phyloP scores from a whole-genome alignment of 306 rosid genomes.

The Astragalus membranaceus region DNA sequence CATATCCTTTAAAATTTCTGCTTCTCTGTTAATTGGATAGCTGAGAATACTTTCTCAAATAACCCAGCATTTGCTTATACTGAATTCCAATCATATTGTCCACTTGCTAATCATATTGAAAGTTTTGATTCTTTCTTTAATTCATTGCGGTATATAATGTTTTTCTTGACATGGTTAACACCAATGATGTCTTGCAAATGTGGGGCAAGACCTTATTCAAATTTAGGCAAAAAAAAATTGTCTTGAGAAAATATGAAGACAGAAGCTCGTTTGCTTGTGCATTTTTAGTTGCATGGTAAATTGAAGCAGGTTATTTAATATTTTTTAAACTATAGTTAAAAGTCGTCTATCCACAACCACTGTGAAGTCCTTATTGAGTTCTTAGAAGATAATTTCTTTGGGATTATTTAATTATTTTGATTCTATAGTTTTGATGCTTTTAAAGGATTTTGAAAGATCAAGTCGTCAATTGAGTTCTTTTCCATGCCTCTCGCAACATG shows the following conservation, averaged over 20 bases:
- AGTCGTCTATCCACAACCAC: neutral
- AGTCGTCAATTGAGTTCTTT: neutral
- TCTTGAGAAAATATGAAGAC: too few relatives aligned
- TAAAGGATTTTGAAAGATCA: neutral
- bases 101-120: constrained; percentile 1
- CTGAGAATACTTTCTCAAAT: neutral
- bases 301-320: neutral
- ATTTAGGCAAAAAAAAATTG: neutral
- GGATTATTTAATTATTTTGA: neutral
- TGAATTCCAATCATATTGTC: neutral
- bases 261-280: neutral
- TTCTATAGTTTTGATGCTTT: neutral
- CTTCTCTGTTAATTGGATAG: neutral
- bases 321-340: too few relatives aligned
- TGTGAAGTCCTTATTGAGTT: neutral
- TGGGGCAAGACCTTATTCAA: neutral
- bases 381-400: neutral
- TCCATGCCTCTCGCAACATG: neutral
- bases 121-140: neutral
- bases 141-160: neutral
- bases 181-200: neutral
- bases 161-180: neutral
- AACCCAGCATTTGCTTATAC: neutral
- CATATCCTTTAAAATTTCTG: neutral
- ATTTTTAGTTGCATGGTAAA: neutral